Conservation (phyloP, 2,329 filamentous ascomycete species). For the Fusarium sp. region DNA sequence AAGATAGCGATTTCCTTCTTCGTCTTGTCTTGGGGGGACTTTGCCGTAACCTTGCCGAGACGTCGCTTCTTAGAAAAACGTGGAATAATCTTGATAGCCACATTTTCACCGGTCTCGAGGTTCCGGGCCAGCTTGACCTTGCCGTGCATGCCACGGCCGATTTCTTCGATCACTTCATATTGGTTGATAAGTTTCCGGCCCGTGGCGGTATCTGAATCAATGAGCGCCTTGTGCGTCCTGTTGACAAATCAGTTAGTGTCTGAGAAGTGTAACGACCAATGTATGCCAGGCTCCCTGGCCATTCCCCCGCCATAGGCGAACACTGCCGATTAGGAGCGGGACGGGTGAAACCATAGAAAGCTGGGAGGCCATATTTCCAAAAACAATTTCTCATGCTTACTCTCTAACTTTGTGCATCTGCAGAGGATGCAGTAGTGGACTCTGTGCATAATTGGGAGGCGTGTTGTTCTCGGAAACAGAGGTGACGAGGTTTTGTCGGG, state of each 20-base stretch:
- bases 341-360: not conserved
- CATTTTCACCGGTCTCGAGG: slow-evolving; percentile 77
- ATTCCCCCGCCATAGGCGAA: slow-evolving; percentile 20
- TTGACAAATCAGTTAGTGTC: slow-evolving; percentile 31
- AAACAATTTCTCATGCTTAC: slow-evolving; percentile 61
- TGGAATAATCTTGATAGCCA: slow-evolving; percentile 98
- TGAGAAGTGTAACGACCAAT: slow-evolving; percentile 18
- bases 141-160: slow-evolving; percentile 94
- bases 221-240: slow-evolving; percentile 88
- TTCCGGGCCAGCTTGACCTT: slow-evolving; percentile 97
- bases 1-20: slow-evolving; percentile 98
- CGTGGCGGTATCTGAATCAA: slow-evolving; percentile 88
- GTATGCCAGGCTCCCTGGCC: slow-evolving; percentile 20
- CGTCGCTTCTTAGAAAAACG: slow-evolving; percentile 93
- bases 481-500: slow-evolving; percentile 56
- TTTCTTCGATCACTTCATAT: slow-evolving; percentile 96
- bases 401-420: slow-evolving; percentile 81
- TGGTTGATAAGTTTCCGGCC: slow-evolving; percentile 97
- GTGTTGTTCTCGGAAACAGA: slow-evolving; percentile 66
- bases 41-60: slow-evolving; percentile 81
- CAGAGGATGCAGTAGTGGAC: slow-evolving; percentile 75
- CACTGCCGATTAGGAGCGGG: slow-evolving; percentile 8
- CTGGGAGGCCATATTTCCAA: slow-evolving; percentile 1
- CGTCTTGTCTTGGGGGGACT: slow-evolving; percentile 78
- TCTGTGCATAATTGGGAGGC: slow-evolving; percentile 61